These are phyloP conservation scores for Centella asiatica DNA, from an alignment of 129 eudicot genomes.

Conservation along the genomic window DNA sequence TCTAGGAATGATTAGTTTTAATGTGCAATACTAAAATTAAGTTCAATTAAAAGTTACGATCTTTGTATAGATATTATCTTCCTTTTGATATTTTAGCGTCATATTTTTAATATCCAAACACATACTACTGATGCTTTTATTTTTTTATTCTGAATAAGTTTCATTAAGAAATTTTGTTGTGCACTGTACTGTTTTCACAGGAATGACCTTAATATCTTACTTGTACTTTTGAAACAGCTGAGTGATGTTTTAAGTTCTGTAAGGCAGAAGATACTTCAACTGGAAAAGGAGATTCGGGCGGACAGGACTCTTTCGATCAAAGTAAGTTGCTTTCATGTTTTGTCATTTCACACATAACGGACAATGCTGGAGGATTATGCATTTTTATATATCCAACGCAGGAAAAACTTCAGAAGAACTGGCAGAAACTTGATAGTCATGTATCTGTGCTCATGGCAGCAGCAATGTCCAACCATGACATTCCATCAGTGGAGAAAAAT, in stretches of 20 bases:
- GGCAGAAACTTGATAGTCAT: slow-evolving; percentile 39
- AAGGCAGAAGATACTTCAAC: slow-evolving; percentile 35
- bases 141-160: background rate
- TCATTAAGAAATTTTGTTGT: background rate
- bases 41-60: no score
- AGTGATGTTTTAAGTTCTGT: slow-evolving; percentile 36
- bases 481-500: slow-evolving; percentile 16
- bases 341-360: background rate
- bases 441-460: slow-evolving; percentile 39
- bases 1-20: no score
- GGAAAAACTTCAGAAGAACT: slow-evolving; percentile 56
- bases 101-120: background rate
- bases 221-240: slow-evolving; percentile 31
- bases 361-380: slow-evolving; percentile 11
- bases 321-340: slow-evolving; percentile 33
- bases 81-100: background rate
- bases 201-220: slow-evolving; percentile 9
- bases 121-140: background rate
- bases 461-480: slow-evolving; percentile 29
- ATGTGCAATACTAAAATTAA: no score
- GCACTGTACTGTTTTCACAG: background rate
- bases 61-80: background rate
- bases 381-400: slow-evolving; percentile 22
- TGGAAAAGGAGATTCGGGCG: slow-evolving; percentile 66
- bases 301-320: slow-evolving; percentile 49